Percentiles rank a stretch among this genome's conserved stretches.
Conservation (phyloP, 1,284 basidiomycete genomes). For the Phellopilus nigrolimitatus region DNA sequence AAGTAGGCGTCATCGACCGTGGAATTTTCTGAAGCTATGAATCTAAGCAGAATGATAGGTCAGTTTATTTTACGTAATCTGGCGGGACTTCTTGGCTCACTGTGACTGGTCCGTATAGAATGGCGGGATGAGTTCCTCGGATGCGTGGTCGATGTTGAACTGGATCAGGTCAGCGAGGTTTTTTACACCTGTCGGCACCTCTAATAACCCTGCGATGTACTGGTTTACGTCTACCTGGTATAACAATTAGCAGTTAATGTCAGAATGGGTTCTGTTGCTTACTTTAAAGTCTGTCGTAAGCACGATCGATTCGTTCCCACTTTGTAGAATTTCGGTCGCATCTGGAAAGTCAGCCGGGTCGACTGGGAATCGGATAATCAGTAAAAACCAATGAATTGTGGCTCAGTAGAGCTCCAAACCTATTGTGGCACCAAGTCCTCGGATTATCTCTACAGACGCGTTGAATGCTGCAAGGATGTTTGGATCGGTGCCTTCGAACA, state of each 20-base stretch:
- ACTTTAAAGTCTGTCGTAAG: conserved; percentile 41
- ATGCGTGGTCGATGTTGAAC: conserved; percentile 35
- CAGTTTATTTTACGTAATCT: neutral
- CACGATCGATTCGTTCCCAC: conserved; percentile 32
- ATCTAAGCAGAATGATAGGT: conserved; percentile 25
- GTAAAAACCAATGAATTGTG: neutral
- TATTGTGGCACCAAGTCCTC: conserved; percentile 36
- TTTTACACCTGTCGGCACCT: too few relatives aligned
- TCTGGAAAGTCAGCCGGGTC: conserved; percentile 39
- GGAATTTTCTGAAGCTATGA: conserved; percentile 35
- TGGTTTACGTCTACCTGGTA: too few relatives aligned
- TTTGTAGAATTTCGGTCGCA: conserved; percentile 31
- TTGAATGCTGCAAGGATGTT: conserved; percentile 33
- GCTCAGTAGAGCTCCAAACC: conserved; percentile 5
- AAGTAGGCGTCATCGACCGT: conserved; percentile 35
- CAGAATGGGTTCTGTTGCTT: too few relatives aligned
- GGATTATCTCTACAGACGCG: conserved; percentile 34
- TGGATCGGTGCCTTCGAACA: conserved; percentile 25
- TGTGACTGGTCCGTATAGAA: conserved; percentile 37
- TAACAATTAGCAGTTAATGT: too few relatives aligned
- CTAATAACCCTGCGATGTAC: too few relatives aligned
- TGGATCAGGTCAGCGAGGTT: too few relatives aligned
- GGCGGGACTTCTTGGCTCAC: conserved; percentile 27
- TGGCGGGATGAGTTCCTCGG: conserved; percentile 36
- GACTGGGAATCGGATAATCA: conserved; percentile 24